Conservation (phyloP, 352 stramenopile genomes). For the Globisporangium yorkense region DNA sequence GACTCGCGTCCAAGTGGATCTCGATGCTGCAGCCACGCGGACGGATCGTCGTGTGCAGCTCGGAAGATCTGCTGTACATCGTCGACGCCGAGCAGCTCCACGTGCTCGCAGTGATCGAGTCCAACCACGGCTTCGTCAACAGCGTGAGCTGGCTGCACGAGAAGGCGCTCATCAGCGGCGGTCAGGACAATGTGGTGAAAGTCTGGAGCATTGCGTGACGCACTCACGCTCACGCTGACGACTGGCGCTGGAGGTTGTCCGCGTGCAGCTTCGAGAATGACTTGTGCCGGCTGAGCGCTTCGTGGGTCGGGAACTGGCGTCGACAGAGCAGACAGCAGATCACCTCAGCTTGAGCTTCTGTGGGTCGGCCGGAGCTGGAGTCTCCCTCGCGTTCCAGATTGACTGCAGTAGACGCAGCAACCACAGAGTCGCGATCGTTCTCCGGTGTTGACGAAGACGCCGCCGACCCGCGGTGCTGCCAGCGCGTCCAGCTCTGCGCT, state of each 20-base stretch:
- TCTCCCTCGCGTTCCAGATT: neutral
- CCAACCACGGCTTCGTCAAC: constrained; percentile 58
- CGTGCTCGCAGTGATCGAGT: constrained; percentile 34
- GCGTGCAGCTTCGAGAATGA: constrained; percentile 45
- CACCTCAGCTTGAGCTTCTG: neutral
- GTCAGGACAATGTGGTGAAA: constrained; percentile 71
- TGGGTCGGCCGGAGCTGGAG: neutral
- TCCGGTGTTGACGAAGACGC: neutral
- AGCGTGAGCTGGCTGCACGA: constrained; percentile 49
- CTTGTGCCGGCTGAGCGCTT: constrained; percentile 46
- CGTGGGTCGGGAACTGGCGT: constrained; percentile 49
- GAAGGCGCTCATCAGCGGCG: constrained; percentile 35
- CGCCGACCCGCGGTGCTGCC: constrained; percentile 14
- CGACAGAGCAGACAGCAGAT: constrained; percentile 63
- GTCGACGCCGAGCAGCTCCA: constrained; percentile 36
- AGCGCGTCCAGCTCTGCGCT: constrained; percentile 30
- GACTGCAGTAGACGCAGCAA: neutral
- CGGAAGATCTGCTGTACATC: constrained; percentile 51
- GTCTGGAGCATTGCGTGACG: constrained; percentile 42
- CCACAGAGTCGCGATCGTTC: neutral
- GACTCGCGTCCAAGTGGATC: constrained; percentile 51
- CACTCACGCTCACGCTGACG: constrained; percentile 1
- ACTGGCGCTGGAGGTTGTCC: constrained; percentile 23
- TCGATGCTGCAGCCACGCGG: constrained; percentile 45
- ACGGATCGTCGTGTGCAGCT: constrained; percentile 43